Base-by-base conservation (phyloP, 2,329 filamentous ascomycete species). In the Ascochyta fabae region DNA sequence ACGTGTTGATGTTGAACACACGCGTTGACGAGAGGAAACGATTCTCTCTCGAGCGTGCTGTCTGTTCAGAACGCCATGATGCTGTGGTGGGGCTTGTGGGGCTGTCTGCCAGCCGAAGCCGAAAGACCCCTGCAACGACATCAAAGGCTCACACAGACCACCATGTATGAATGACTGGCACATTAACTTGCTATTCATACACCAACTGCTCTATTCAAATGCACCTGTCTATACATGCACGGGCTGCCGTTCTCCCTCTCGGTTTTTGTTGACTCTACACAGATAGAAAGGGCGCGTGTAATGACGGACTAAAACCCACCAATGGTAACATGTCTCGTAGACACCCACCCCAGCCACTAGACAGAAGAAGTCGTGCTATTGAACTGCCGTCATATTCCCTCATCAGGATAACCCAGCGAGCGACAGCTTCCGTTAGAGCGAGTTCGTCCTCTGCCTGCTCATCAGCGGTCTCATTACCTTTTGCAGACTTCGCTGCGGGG, bases 1-100 rank as follows among this genome's bases (percentile, higher is more conserved):
- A 43, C 48, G 62, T 60, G 60, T 67, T 63, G 60, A 68, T 65
- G 61, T 66, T 63, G 62, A 58, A 53, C 45, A 60, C 58, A 59
- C 46, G 58, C 52, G 53, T 52, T 58, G 56, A 49, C 40, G 44
- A 48, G 24, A 42, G 16, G 57, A 48, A 36, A 27, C 52, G 24
- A 24, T 29, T 27, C 15, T 34, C 47, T 48, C 27, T 49, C 45
- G 40, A 57, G 53, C 27, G 39, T 53, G 40, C 49, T 41, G 34
- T 34, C 35, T 47, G 38, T 36, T 15, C 47, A 26, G 33, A 51
- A 48, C 42, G 31, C 46, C 19, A 34, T 47, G 51, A 43, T 50
- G 53, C 36, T 45, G 19, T 34, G 44, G 42, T 50, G 53, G 53
- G 53, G 53, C 47, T 19, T 29, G 12, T 23, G 27, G 47, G 15